Percentiles rank a stretch among this genome's conserved stretches.
Conservation (phyloP, 192 early-diverging fungal species). For the Backusella sp. region DNA sequence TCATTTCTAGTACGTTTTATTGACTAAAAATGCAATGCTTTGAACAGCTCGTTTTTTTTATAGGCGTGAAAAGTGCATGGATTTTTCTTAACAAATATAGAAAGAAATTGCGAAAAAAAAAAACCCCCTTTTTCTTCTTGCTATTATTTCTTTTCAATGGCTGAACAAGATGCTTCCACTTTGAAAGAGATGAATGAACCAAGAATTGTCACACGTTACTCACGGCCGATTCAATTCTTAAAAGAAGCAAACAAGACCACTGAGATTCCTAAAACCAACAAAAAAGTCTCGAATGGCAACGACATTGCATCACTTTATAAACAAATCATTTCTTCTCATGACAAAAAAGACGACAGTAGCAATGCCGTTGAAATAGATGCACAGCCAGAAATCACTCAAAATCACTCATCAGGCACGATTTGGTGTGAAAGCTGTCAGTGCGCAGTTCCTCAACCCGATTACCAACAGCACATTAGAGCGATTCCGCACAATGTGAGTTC, state of each 20-base stretch:
- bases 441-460: background rate
- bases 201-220: background rate
- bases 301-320: background rate
- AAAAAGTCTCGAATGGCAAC: background rate
- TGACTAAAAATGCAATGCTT: no score
- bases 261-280: conserved; percentile 1
- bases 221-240: background rate
- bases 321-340: background rate
- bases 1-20: no score
- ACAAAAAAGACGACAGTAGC: background rate
- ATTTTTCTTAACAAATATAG: background rate
- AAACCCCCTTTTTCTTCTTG: background rate
- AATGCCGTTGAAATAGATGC: background rate
- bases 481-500: background rate
- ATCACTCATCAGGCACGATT: background rate
- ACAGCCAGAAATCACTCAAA: background rate
- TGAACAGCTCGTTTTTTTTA: no score
- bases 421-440: conserved; percentile 1
- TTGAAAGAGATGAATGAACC: background rate
- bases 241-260: background rate
- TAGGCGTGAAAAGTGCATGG: no score
- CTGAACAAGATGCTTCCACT: background rate
- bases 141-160: background rate
- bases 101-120: background rate
- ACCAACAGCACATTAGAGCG: background rate